These are phyloP conservation scores for Cinnamomum micranthum DNA, from an alignment of 164 flowering plant species.

Conservation along the genomic window DNA sequence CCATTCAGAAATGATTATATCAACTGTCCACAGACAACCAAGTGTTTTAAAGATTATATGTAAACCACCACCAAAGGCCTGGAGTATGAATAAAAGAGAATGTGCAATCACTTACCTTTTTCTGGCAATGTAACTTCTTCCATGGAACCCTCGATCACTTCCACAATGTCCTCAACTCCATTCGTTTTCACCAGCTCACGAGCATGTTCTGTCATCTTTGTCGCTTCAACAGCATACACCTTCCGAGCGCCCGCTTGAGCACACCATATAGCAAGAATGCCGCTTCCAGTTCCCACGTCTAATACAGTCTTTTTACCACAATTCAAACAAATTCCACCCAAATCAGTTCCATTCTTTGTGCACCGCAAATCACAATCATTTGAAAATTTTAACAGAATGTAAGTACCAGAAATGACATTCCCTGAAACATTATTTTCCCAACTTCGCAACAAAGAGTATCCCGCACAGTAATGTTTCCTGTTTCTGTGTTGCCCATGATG, in stretches of 20 bases:
- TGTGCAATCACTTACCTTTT: constrained; percentile 50
- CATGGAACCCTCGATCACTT: constrained; percentile 90
- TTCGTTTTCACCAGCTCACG: constrained; percentile 76
- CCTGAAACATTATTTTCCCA: background rate
- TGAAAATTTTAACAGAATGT: background rate
- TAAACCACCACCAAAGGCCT: background rate
- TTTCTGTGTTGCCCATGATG: background rate
- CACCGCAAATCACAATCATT: background rate
- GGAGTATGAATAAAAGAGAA: background rate
- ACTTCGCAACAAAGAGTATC: background rate
- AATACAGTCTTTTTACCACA: constrained; percentile 58
- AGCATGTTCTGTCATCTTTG: constrained; percentile 92
- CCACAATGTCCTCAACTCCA: constrained; percentile 61
- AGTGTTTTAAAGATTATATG: background rate
- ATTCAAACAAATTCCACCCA: constrained; percentile 9
- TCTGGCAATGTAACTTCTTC: constrained; percentile 87
- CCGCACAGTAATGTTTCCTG: background rate
- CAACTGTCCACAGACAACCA: constrained; percentile 51
- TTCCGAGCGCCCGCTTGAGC: constrained; percentile 97
- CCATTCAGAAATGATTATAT: constrained; percentile 96
- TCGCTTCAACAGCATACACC: constrained; percentile 98
- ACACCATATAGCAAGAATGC: constrained; percentile 97
- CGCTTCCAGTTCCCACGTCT: constrained; percentile 99
- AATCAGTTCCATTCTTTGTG: constrained; percentile 16
- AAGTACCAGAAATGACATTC: background rate